These are phyloP conservation scores for Arthrinium phaeospermum DNA, from an alignment of 2,329 filamentous ascomycete genomes.

Conservation along the genomic window DNA sequence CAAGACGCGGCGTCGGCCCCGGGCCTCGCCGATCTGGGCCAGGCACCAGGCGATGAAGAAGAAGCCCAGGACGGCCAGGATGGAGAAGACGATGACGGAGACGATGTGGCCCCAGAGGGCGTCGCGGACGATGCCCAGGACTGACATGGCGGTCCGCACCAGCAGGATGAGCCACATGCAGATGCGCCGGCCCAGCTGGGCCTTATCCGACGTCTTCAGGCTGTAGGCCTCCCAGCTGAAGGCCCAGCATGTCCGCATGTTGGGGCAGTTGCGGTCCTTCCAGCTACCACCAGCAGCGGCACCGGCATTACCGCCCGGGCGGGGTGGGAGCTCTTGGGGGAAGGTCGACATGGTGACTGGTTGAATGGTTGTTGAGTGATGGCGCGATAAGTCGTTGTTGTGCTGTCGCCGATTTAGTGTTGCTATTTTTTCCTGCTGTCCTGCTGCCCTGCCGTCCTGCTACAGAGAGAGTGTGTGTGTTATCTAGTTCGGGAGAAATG, in stretches of 20 bases:
- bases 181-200: slow-evolving; percentile 11
- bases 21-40: slow-evolving; percentile 2
- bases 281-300: neutral
- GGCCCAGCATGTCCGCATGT: slow-evolving; percentile 16
- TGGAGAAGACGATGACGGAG: neutral
- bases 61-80: slow-evolving; percentile 6
- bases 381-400: neutral
- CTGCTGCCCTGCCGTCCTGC: no score
- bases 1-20: neutral
- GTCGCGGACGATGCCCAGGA: neutral
- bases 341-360: neutral
- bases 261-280: slow-evolving; percentile 14
- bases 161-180: slow-evolving; percentile 14
- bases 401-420: no score
- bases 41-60: slow-evolving; percentile 16
- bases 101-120: neutral
- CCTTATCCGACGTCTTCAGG: slow-evolving; percentile 3
- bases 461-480: no score
- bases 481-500: neutral
- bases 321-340: slow-evolving; percentile 18
- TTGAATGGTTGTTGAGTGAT: neutral
- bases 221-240: slow-evolving; percentile 10
- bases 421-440: no score
- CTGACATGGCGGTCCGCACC: slow-evolving; percentile 1
- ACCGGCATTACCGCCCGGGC: neutral